Base-by-base conservation (phyloP, 192 early-diverging fungal species). In the Coemansia sp. region DNA sequence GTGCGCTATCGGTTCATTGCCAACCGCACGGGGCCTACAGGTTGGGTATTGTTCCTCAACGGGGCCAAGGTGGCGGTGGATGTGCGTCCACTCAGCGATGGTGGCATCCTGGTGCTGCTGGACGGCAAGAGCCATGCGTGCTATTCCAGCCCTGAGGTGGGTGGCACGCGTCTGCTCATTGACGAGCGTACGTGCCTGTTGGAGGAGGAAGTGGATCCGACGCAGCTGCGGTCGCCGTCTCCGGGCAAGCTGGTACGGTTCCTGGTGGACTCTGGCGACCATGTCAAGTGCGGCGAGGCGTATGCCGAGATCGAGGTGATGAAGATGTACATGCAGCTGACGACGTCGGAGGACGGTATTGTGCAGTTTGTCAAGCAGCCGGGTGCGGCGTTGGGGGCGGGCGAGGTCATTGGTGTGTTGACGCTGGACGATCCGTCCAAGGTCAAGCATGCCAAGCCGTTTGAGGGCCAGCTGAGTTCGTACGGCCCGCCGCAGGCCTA, bases 251-350 rank as follows among this genome's bases (percentile, higher is more conserved):
- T 99, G 50, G 90, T 96, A 21, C 82, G 93, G 14, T 89, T 86
- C 60, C 68, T 99, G 33, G 80, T 94, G n/a, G 89, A 96, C 23
- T 90, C 91, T 30, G 94, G 94, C 34, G 84, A 82, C 48, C 96
- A 97, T 52, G 80, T 99, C 46, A 82, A 84, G 19, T 60, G 82
- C 23, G 90, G 91, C 34, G 85, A 97, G 51, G 88, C 91, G 3
- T 96, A 88, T 73, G 96, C 96, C 31, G 96, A 99, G 61, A 97
- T 99, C 64, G 96, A 99, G 80, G 92, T 95, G 36, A 99, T 99
- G 96, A 99, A 99, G 79, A 99, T 99, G 96, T 94, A 96, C 76
- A 99, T 99, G 96, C 92, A 94, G 42, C 75, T 99, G 56, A 77
- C 93, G 17, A 89, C 93, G 25, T 66, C 80, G 20, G 92, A 96